These are phyloP conservation scores for Dryas octopetala DNA, from an alignment of 306 rosid genomes.

Conservation along the genomic window DNA sequence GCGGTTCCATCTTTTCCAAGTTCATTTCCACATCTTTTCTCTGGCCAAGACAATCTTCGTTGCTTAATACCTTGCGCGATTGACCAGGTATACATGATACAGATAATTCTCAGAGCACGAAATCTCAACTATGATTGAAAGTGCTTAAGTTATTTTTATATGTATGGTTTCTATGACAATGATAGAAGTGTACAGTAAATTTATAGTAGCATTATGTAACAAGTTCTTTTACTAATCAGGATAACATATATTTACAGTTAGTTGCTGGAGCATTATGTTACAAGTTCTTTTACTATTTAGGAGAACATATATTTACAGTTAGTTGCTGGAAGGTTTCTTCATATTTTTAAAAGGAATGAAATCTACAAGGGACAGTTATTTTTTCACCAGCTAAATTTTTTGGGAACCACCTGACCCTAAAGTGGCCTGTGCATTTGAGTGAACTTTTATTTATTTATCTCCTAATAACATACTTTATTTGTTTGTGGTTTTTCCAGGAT, in stretches of 20 bases:
- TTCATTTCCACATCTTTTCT: conserved; percentile 91
- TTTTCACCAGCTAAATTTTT: background rate
- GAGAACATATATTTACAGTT: background rate
- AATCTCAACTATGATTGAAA: background rate
- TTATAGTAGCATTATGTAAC: background rate
- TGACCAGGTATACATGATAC: conserved; percentile 66
- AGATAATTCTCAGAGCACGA: background rate
- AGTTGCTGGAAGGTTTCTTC: background rate
- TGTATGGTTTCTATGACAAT: background rate
- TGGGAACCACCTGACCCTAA: background rate
- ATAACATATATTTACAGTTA: background rate
- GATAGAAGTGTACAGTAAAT: no score
- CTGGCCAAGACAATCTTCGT: conserved; percentile 70
- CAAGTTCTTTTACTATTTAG: background rate
- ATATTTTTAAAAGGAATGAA: background rate
- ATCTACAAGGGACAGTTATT: background rate
- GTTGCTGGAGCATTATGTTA: background rate
- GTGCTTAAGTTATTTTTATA: background rate
- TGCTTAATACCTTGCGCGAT: conserved; percentile 97
- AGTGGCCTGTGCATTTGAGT: no score
- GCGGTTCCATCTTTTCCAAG: conserved; percentile 97
- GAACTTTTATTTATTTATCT: conserved; percentile 1
- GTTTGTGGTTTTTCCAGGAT: conserved; percentile 58
- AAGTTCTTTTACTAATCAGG: background rate
- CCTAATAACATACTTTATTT: conserved; percentile 8